Evolutionary conservation across 2,329 filamentous ascomycete genomes (phyloP), one percentile per base, ranked within the genome.

Genomic region (Aspergillus floridensis): DNA sequence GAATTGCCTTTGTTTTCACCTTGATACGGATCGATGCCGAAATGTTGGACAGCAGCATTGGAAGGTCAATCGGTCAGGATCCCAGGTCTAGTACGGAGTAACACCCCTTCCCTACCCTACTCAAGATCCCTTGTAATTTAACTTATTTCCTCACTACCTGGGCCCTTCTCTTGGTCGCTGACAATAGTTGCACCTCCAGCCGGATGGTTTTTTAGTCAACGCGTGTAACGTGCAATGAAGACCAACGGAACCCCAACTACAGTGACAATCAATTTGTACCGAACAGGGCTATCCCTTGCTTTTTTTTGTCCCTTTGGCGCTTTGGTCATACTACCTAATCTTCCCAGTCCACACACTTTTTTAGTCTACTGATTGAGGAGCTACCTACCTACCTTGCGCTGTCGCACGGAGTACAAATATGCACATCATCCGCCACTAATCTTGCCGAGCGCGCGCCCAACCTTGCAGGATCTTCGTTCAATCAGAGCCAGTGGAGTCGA

Each of bases 271-370:
- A 56, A 46, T 56, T 46, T 21, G 53, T 50, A 56, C 51, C 26
- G 57, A 19, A 54, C 60, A 61, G 51, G 63, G 58, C 57, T 58
- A 58, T 61, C 60, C 62, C 63, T 64, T 64, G 59, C 60, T 56
- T 44, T 6, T 5, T 8, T 8, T 7, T 3, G 1, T 6, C 8
- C 38, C n/a, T 8, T 44, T 19, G 38, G 50, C 38, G 52, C 57
- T 50, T 35, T 57, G 50, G 61, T 46, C 50, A 61, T 52, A 49
- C 22, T 22, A 22, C 22, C 22, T 22, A 22, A 22, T 4, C 4
- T 22, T 4, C 4, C 22, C 22, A 22, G 4, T 22, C 1, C 50
- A 41, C 21, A 41, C 7, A 41, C 10, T 21, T 24, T 19, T 26
- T 21, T 10, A 19, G n/a, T 12, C 41, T 12, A n/a, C n/a, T 29